These are phyloP conservation scores for Eucalyptus sp. DNA, from an alignment of 345 rosid genomes.

Conservation along the genomic window DNA sequence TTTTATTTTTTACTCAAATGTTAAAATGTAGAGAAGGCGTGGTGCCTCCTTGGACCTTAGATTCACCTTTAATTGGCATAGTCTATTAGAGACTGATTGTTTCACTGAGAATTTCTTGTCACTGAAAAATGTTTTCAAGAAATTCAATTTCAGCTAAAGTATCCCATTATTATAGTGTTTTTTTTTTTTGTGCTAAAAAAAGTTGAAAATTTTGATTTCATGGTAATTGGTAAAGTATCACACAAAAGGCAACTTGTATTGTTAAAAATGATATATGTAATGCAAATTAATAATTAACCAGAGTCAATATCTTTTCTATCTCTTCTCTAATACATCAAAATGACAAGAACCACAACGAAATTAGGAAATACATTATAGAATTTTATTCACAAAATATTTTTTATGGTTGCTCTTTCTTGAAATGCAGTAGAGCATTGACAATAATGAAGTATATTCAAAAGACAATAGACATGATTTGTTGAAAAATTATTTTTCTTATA, in stretches of 20 bases:
- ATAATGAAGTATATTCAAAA: background rate
- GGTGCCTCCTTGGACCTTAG: background rate
- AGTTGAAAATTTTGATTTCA: background rate
- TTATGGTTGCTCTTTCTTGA: background rate
- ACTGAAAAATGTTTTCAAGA: background rate
- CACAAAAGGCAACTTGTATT: background rate
- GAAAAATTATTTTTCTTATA: background rate
- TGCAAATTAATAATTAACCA: background rate
- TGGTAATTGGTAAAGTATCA: background rate
- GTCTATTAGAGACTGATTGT: background rate
- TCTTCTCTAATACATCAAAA: background rate
- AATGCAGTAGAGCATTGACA: background rate
- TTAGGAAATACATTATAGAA: background rate
- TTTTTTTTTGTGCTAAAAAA: background rate
- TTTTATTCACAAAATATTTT: background rate
- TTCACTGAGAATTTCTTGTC: background rate
- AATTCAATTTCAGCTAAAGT: background rate
- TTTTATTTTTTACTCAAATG: background rate
- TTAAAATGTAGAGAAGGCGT: background rate
- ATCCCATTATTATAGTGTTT: background rate
- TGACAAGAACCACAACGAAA: background rate
- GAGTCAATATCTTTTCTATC: background rate
- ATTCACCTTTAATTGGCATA: background rate
- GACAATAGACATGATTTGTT: background rate
- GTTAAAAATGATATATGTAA: background rate